phyloP scores from a whole-genome alignment of 768 basidiomycete species.

The Leccinellum luteum region DNA sequence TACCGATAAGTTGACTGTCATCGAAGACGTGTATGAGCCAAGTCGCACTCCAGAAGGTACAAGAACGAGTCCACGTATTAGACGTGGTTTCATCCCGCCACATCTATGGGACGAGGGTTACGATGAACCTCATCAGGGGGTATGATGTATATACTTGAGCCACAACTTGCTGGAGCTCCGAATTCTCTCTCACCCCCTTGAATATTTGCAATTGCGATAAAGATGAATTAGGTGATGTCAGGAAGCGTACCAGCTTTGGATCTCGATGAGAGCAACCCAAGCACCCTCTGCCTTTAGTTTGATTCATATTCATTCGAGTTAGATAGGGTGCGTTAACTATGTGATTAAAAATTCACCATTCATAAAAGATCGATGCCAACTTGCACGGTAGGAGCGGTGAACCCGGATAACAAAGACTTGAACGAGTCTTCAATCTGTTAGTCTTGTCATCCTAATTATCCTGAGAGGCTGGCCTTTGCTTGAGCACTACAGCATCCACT shows the following conservation, averaged over 20 bases:
- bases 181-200: constrained; percentile 31
- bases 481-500: too few relatives aligned
- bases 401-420: constrained; percentile 37
- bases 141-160: constrained; percentile 14
- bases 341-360: constrained; percentile 17
- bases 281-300: constrained; percentile 25
- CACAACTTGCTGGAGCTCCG: constrained; percentile 27
- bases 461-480: too few relatives aligned
- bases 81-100: constrained; percentile 24
- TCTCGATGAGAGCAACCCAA: constrained; percentile 33
- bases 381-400: constrained; percentile 39
- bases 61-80: constrained; percentile 5
- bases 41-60: neutral
- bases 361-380: constrained; percentile 38
- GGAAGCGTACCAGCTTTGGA: constrained; percentile 30
- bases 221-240: neutral
- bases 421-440: too few relatives aligned
- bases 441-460: too few relatives aligned
- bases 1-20: constrained; percentile 18
- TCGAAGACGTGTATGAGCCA: neutral
- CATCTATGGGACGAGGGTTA: constrained; percentile 2
- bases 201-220: constrained; percentile 24
- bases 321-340: neutral
- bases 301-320: neutral
- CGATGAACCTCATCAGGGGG: too few relatives aligned